Percentiles rank a stretch among this genome's conserved stretches.
These are phyloP conservation scores for Rubus parviflorus DNA, from an alignment of 306 rosid species.

Conservation along the genomic window DNA sequence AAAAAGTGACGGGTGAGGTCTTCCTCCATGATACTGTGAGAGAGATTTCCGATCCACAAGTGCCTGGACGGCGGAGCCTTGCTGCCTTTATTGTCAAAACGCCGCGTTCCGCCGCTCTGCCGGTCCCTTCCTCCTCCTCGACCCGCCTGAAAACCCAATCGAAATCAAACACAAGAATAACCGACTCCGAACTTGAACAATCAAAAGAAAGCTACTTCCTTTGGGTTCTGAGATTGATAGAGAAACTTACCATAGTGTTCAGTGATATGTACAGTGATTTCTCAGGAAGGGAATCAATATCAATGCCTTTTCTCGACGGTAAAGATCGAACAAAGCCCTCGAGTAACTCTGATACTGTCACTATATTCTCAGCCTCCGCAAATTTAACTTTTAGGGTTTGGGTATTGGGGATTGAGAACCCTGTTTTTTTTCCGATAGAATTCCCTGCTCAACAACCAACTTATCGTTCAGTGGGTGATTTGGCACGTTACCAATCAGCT, in stretches of 20 bases:
- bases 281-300: neutral
- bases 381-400: conserved; percentile 5
- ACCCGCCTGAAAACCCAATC: conserved; percentile 18
- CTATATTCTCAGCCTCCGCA: neutral
- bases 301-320: neutral
- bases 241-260: conserved; percentile 2
- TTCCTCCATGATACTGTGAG: conserved; percentile 57
- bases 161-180: neutral
- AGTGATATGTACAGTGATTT: neutral
- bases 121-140: conserved; percentile 44
- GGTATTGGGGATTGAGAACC: neutral
- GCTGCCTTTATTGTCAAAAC: conserved; percentile 34
- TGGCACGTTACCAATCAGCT: too few species aligned
- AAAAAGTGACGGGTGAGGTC: conserved; percentile 68
- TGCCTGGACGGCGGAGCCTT: conserved; percentile 75
- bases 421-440: neutral
- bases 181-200: neutral
- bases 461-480: neutral
- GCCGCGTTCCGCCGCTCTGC: conserved; percentile 18
- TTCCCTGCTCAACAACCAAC: neutral
- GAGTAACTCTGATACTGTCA: neutral
- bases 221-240: neutral
- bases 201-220: neutral
- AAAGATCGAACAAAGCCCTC: neutral
- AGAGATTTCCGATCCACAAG: conserved; percentile 86